Conservation (phyloP, 371 early-diverging fungal species). For the Mucor circinelloides region DNA sequence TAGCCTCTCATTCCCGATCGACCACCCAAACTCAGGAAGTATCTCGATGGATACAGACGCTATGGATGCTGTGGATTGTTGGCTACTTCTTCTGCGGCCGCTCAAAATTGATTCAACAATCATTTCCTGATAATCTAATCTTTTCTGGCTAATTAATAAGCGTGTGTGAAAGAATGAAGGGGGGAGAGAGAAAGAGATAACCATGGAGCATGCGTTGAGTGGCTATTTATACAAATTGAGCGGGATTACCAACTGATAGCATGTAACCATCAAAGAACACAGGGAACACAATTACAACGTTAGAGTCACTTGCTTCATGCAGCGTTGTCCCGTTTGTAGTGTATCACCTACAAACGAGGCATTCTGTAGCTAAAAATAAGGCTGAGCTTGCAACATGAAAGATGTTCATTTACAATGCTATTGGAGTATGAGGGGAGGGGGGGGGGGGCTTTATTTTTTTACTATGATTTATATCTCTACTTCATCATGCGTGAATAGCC, state of each 20-base stretch:
- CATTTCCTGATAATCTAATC: not conserved
- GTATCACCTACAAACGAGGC: not conserved
- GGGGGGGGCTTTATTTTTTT: too few species aligned
- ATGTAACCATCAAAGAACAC: not conserved
- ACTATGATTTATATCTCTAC: too few species aligned
- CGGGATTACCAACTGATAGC: not conserved
- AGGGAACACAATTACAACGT: not conserved
- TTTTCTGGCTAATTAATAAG: not conserved
- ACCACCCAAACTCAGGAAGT: constrained; percentile 8
- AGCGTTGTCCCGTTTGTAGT: not conserved
- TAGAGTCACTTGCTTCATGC: not conserved
- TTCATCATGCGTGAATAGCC: not conserved
- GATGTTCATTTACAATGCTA: not conserved
- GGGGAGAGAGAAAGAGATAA: not conserved
- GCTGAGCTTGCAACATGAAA: not conserved
- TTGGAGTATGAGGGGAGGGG: too few species aligned
- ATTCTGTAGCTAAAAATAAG: not conserved
- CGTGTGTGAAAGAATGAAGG: not conserved
- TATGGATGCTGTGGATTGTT: not conserved
- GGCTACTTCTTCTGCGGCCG: not conserved
- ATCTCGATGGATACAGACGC: constrained; percentile 1
- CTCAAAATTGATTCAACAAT: constrained; percentile 1
- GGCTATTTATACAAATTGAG: not conserved
- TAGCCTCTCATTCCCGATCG: not conserved
- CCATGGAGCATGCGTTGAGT: not conserved